These are phyloP conservation scores for Curvularia verruculosa DNA, from an alignment of 2,329 filamentous ascomycete species.

Conservation along the genomic window DNA sequence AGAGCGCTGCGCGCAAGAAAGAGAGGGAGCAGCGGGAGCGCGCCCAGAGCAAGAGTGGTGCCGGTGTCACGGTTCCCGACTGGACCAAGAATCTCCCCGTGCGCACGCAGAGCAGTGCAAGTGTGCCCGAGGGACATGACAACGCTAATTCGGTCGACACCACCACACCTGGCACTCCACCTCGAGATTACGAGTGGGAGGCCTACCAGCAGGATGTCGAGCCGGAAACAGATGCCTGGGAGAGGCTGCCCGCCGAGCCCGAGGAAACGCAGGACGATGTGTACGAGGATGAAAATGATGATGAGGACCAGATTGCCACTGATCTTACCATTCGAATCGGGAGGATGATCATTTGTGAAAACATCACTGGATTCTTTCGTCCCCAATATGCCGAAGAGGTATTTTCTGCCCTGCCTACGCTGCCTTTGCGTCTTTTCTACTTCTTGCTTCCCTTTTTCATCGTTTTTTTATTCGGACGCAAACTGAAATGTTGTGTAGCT, in stretches of 20 bases:
- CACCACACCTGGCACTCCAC: conserved; percentile 46
- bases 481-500: conserved; percentile 43
- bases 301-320: conserved; percentile 47
- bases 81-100: conserved; percentile 48
- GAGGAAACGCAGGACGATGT: conserved; percentile 48
- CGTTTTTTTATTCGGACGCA: conserved; percentile 19
- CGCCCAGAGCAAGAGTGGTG: conserved; percentile 34
- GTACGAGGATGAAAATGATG: conserved; percentile 48
- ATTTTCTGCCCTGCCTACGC: conserved; percentile 29
- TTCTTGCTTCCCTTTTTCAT: neutral
- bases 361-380: conserved; percentile 48
- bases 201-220: conserved; percentile 49
- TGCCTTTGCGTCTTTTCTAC: conserved; percentile 6
- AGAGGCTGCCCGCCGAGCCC: conserved; percentile 44
- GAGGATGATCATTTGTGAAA: conserved; percentile 50
- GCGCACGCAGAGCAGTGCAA: conserved; percentile 36
- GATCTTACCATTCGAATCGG: conserved; percentile 49
- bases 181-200: conserved; percentile 49
- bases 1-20: conserved; percentile 47
- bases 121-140: conserved; percentile 36
- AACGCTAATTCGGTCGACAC: conserved; percentile 41
- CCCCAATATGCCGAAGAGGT: conserved; percentile 51
- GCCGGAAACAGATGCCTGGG: conserved; percentile 46
- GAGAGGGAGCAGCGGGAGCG: conserved; percentile 45
- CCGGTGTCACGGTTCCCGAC: conserved; percentile 36